Evolutionary conservation across 345 rosid genomes (phyloP).

Genomic region (Erodium maritimum): DNA sequence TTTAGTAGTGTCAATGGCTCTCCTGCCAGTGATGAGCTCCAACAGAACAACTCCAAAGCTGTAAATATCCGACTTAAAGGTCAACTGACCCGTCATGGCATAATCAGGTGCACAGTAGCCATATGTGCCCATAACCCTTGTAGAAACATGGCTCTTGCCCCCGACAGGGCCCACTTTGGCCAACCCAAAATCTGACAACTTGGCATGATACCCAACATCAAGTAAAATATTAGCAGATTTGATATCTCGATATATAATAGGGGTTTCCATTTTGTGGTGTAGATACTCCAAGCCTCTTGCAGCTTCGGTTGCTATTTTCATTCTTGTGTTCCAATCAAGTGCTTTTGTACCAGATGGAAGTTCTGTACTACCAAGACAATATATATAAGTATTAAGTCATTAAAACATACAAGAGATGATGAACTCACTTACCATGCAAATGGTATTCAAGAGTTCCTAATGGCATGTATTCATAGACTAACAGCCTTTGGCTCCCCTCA

Average conservation of each 20-base stretch:
- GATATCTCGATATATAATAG: conserved; percentile 81
- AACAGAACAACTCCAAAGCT: conserved; percentile 90
- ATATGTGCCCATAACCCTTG: conserved; percentile 93
- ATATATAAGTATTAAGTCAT: too few species aligned
- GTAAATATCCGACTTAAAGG: conserved; percentile 79
- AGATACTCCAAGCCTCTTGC: conserved; percentile 77
- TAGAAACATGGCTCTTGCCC: conserved; percentile 79
- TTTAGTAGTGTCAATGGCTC: conserved; percentile 55
- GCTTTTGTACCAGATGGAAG: conserved; percentile 30
- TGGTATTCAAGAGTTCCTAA: conserved; percentile 72
- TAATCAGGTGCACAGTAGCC: conserved; percentile 97
- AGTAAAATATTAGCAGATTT: conserved; percentile 85
- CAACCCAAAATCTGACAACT: conserved; percentile 85
- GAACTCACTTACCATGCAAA: conserved; percentile 82
- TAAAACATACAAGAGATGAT: too few species aligned
- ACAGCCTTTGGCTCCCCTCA: conserved; percentile 73
- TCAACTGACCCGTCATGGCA: conserved; percentile 90
- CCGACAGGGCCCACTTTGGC: conserved; percentile 94
- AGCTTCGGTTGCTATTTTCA: conserved; percentile 87
- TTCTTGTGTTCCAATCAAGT: conserved; percentile 77
- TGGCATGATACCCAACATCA: conserved; percentile 59
- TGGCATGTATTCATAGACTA: conserved; percentile 86
- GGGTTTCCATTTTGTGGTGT: conserved; percentile 62
- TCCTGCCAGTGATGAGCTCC: conserved; percentile 85
- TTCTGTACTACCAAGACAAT: conserved; percentile 24